A percentile compares a stretch with the other conserved stretches of the same genome.
phyloP scores from a whole-genome alignment of 2,329 filamentous ascomycete genomes.

The Aschersonia sp. region DNA sequence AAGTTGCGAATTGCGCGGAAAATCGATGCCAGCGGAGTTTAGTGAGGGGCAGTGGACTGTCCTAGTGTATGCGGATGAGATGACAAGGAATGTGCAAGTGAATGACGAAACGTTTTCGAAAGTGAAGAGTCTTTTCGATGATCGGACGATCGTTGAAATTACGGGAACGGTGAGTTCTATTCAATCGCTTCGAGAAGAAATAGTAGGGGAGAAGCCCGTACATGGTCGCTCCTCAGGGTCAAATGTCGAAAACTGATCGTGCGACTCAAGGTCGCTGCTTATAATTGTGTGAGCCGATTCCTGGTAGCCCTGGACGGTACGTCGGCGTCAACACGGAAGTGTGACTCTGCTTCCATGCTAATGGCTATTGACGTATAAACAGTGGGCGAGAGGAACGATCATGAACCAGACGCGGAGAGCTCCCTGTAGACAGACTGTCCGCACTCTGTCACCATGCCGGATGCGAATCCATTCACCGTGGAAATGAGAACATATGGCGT shows the following conservation, averaged over 20 bases:
- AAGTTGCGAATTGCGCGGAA: slow-evolving; percentile 9
- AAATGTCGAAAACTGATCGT: not conserved
- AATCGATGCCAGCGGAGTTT: slow-evolving; percentile 23
- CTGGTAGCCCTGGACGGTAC: slow-evolving; percentile 67
- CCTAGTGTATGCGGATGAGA: slow-evolving; percentile 64
- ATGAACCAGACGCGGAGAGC: slow-evolving; percentile 28
- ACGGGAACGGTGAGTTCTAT: slow-evolving; percentile 49
- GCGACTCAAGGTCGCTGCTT: slow-evolving; percentile 42
- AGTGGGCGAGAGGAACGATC: slow-evolving; percentile 44
- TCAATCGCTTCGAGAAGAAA: not conserved
- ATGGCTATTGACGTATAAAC: not conserved
- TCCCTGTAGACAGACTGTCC: slow-evolving; percentile 15
- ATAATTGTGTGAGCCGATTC: slow-evolving; percentile 78
- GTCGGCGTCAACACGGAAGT: slow-evolving; percentile 12
- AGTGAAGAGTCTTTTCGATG: slow-evolving; percentile 46
- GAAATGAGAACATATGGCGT: no score
- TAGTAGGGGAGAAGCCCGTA: no score
- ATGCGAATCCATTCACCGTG: no score
- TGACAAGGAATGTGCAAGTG: slow-evolving; percentile 63
- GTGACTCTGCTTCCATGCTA: not conserved
- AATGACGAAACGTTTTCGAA: slow-evolving; percentile 51
- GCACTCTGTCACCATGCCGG: not conserved
- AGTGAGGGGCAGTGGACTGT: slow-evolving; percentile 52
- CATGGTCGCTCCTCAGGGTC: no score
- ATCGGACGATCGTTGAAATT: slow-evolving; percentile 67